Base-by-base conservation (phyloP, 768 basidiomycete species). In the Scleroderma citrinum region DNA sequence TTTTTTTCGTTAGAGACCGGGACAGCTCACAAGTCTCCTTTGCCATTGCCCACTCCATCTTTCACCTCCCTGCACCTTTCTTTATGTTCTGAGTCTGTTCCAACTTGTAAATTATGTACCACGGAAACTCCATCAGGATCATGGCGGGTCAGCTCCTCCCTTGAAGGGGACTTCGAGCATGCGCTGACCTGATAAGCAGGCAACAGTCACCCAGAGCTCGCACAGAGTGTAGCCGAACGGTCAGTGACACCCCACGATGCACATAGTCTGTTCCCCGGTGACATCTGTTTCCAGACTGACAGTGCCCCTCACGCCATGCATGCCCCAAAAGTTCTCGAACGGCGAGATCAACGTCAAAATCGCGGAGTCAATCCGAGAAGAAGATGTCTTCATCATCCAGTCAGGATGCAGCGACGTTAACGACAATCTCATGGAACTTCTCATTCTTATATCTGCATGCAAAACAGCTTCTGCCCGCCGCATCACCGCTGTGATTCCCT, bases 351-450 rank as follows among this genome's bases (percentile, higher is more conserved):
- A 87, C 68, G 87, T 94, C 72, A 92, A 88, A 69, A 96, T 98
- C 57, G 78, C 83, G 45, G 94, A 97, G 71, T 93, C 90, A 49
- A 86, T 99, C 39, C 86, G 96, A 40, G 95, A 98, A 69, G 93
- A 93, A 70, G 96, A 99, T 68, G 92, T 97, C 23, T 99, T 97
- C 76, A 96, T 99, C 75, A 81, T 99, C 67, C 96, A 99, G 72
- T 86, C 89, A 13, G 86, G 87, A 26, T 88, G 82, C 69, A 72
- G 74, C 65, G 92, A 93, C 61, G 92, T 92, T 64, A 95, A 96
- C 68, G 94, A 96, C 71, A 86, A 92, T 68, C 75, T 98, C 56
- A 95, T 99, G 92, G 96, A 99, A 67, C 90, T 99, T 55, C 87
- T 98, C 66, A 91, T 99, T 65, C 85, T 99, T 71, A 92, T 96